Evolutionary conservation across 768 basidiomycete genomes (phyloP), one percentile per base, ranked within the genome.

Genomic region (Agrocybe praecox): DNA sequence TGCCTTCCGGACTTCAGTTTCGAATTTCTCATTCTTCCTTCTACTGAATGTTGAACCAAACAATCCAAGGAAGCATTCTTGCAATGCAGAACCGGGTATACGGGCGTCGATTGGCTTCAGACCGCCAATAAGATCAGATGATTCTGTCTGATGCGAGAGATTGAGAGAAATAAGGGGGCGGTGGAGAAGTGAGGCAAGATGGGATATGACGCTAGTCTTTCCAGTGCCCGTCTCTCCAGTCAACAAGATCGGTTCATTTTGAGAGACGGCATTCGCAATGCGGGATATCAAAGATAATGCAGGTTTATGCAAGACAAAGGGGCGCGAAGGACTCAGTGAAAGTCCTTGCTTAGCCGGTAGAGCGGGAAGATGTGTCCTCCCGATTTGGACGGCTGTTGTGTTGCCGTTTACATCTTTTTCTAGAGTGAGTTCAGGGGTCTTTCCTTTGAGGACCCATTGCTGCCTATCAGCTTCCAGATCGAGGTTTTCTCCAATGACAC

Each of bases 221-320:
- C 97, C 97, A 1, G 97, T 99, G n/a, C 97, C 97, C 2, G 97
- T 99, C 76, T 99, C 97, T 46, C 97, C 97, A 0, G 95, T 94
- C 22, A 99, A 81, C 8, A 99, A 81, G 5, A 96, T 78, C 5
- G 97, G 94, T 67, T 99, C 97, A 14, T 73, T 73, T 46, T 89
- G 76, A 0, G 87, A 78, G 46, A 94, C 77, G 0, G 89, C 84
- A 19, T 85, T 86, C 2, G 86, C 85, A 34, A 98, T 88, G 15
- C 92, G 85, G 19, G 92, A 90, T 32, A 98, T 80, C 2, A 98
- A 78, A 26, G 83, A 72, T 0, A 90, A 72, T 0, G 94, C 94
- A 0, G 94, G 95, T 53, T 85, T 84, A 65, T 98, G 96, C 73
- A 98, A 75, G 0, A 91, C 95, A 65, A 95, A 99, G 0, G 91